Conservation (phyloP, 2,329 filamentous ascomycete species). For the Drechslerella dactyloides region DNA sequence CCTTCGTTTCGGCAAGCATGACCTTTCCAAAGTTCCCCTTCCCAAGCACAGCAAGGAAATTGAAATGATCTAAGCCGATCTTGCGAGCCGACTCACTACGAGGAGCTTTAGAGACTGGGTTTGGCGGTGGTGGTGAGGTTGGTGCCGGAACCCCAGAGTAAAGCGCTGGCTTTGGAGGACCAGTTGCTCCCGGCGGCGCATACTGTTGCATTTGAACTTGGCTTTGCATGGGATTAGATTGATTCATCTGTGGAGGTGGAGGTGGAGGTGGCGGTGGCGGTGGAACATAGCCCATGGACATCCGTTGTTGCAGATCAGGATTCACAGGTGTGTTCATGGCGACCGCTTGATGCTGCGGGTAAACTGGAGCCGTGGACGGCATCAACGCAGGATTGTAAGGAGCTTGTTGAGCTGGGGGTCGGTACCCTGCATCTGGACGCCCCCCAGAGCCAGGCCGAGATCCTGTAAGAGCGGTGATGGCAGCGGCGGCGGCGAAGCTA, state of each 20-base stretch:
- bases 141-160: constrained; percentile 20
- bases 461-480: constrained; percentile 66
- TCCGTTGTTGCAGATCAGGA: constrained; percentile 49
- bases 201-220: constrained; percentile 31
- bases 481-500: constrained; percentile 65
- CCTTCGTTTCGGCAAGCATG: constrained; percentile 98
- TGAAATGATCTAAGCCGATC: constrained; percentile 97
- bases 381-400: constrained; percentile 41
- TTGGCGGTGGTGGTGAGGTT: constrained; percentile 35
- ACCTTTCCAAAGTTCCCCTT: constrained; percentile 99
- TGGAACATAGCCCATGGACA: constrained; percentile 55
- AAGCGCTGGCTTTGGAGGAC: constrained; percentile 54
- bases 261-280: constrained; percentile 52
- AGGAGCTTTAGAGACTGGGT: constrained; percentile 59
- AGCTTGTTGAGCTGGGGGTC: constrained; percentile 26
- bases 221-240: constrained; percentile 25
- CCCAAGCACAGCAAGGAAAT: constrained; percentile 95
- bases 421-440: constrained; percentile 58
- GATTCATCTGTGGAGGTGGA: constrained; percentile 53
- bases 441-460: constrained; percentile 55
- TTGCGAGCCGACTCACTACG: constrained; percentile 76
- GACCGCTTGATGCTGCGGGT: constrained; percentile 55
- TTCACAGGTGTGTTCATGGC: constrained; percentile 57
- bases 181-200: constrained; percentile 43
- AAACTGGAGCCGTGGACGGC: constrained; percentile 11